Base-by-base conservation (phyloP, 2,329 filamentous ascomycete genomes). In the Talaromyces atroroseus region DNA sequence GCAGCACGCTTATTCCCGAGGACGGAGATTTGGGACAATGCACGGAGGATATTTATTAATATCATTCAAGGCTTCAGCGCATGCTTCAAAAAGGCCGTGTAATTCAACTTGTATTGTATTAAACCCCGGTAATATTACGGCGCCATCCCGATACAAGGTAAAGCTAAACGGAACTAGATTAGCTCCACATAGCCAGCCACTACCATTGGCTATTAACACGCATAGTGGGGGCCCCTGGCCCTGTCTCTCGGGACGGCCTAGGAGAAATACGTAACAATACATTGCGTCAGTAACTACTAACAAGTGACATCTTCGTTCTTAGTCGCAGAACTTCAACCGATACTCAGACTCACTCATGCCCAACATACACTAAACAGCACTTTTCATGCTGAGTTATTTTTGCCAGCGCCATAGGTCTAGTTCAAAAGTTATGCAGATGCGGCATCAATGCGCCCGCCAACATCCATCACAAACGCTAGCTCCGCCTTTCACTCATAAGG, bases 181-280 rank as follows among this genome's bases (percentile, higher is more conserved):
- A 48, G 29, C 14, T 1, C 3, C 2, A 1, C 1, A 24, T 8
- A 0, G n/a, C n/a, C 0, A 18, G 5, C 1, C n/a, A 2, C 2
- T 4, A 5, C 21, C 0, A 48, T 49, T 54, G 44, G 52, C 1
- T n/a, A 3, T 1, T 16, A 8, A 11, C 8, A 2, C 10, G 32
- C 44, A 47, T 34, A 48, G 52, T 54, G 52, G 52, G 26, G 44
- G 11, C 24, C n/a, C 29, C 23, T 29, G 52, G 50, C 45, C 56
- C 56, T 52, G 38, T 53, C 46, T 40, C 56, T 49, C 45, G 50
- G 56, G 56, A 53, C 56, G 12, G 38, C 16, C 56, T 57, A 54
- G 23, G 18, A 23, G 44, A 34, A 34, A 29, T 54, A 54, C 52
- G 52, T 20, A 16, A 20, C 42, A 5, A 18, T 47, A 47, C 51